Evolutionary conservation across 1,139 yeast genomes (phyloP).

Genomic region (Candida freyschussii): DNA sequence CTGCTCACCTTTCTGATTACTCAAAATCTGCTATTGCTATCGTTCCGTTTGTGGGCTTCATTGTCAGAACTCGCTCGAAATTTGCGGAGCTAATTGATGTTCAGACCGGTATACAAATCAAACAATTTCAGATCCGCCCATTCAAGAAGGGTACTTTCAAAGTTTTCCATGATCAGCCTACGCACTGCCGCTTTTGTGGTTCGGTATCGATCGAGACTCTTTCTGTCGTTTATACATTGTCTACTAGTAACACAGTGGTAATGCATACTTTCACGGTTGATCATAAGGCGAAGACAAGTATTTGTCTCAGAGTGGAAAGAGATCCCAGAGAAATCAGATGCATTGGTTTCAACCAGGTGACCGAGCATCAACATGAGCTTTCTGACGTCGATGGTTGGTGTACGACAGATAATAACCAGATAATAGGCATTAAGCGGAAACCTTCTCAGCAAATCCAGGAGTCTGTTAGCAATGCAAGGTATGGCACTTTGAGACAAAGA

Average conservation of each 20-base stretch:
- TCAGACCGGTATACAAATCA: slow-evolving; percentile 64
- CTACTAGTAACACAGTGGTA: slow-evolving; percentile 51
- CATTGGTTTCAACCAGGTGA: slow-evolving; percentile 71
- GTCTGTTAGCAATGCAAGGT: slow-evolving; percentile 13
- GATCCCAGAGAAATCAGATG: slow-evolving; percentile 90
- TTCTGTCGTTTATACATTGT: slow-evolving; percentile 66
- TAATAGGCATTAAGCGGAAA: slow-evolving; percentile 63
- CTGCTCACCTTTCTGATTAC: slow-evolving; percentile 13
- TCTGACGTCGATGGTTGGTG: slow-evolving; percentile 71
- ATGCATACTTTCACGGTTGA: slow-evolving; percentile 71
- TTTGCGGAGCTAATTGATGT: slow-evolving; percentile 68
- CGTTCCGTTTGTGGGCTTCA: slow-evolving; percentile 68
- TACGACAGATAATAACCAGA: slow-evolving; percentile 67
- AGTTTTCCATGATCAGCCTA: slow-evolving; percentile 78
- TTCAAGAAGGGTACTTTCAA: slow-evolving; percentile 56
- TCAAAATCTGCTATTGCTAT: slow-evolving; percentile 36
- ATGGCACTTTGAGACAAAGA: slow-evolving; percentile 21
- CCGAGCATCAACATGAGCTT: slow-evolving; percentile 67
- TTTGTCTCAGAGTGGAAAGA: slow-evolving; percentile 85
- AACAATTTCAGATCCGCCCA: slow-evolving; percentile 52
- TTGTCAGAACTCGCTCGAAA: slow-evolving; percentile 49
- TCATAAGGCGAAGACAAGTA: slow-evolving; percentile 71
- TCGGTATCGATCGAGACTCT: slow-evolving; percentile 74
- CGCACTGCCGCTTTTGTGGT: slow-evolving; percentile 88
- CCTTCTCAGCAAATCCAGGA: slow-evolving; percentile 28